Conservation (phyloP, 495 filamentous ascomycete species). For the Paragyromitra xinjiangensis region DNA sequence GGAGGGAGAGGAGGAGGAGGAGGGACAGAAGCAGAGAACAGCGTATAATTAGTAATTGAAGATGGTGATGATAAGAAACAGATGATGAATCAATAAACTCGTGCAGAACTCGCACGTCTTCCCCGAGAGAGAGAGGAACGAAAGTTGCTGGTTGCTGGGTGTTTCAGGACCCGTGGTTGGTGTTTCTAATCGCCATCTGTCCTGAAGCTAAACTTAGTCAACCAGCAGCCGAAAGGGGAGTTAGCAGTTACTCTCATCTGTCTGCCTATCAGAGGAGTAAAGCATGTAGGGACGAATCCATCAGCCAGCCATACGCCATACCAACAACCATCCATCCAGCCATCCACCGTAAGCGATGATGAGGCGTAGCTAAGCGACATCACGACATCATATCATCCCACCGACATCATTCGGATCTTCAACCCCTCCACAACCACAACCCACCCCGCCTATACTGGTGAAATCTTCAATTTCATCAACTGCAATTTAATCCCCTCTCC, state of each 20-base stretch:
- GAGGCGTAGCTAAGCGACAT: slow-evolving; percentile 42
- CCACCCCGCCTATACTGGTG: background rate
- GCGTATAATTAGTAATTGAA: slow-evolving; percentile 1
- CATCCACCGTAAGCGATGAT: slow-evolving; percentile 13
- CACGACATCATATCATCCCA: slow-evolving; percentile 42
- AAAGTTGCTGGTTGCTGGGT: background rate
- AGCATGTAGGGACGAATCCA: background rate
- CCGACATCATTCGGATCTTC: slow-evolving; percentile 7
- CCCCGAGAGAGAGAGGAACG: background rate
- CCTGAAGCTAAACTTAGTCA: slow-evolving; percentile 43
- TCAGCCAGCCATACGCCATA: background rate
- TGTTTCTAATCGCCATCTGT: slow-evolving; percentile 49
- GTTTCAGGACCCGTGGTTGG: slow-evolving; percentile 13
- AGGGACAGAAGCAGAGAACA: background rate
- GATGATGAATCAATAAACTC: slow-evolving; percentile 6
- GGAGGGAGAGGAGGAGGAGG: background rate
- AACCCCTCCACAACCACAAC: slow-evolving; percentile 2
- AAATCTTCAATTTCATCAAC: background rate
- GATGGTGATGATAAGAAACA: background rate
- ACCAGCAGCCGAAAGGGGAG: slow-evolving; percentile 10
- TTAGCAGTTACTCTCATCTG: background rate
- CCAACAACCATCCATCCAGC: background rate
- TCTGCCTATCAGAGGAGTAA: too few species aligned
- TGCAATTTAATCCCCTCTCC: background rate
- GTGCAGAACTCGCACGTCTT: background rate